phyloP scores from a whole-genome alignment of 108 stramenopile species.

The Skeletonema marinoi region DNA sequence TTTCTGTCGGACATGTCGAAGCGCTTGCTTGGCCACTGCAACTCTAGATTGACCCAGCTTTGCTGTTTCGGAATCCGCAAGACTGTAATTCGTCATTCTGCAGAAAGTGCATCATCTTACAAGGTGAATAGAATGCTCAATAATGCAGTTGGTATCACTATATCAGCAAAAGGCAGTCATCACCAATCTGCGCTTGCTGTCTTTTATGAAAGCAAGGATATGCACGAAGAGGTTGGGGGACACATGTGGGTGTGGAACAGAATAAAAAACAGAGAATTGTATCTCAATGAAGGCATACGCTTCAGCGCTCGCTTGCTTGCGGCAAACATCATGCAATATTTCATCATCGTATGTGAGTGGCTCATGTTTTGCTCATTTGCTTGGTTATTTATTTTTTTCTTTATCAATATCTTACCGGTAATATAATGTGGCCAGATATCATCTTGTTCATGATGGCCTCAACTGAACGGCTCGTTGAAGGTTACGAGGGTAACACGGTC shows the following conservation, averaged over 20 bases:
- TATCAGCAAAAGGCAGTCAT: background rate
- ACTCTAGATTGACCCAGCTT: background rate
- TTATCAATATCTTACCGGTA: no score
- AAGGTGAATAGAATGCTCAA: background rate
- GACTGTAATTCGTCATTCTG: background rate
- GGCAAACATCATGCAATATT: slow-evolving; percentile 1
- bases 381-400: no score
- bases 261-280: background rate
- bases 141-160: background rate
- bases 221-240: slow-evolving; percentile 1
- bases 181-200: background rate
- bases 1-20: background rate
- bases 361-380: no score
- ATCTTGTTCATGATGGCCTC: background rate
- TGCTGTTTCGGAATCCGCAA: background rate
- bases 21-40: background rate
- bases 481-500: background rate
- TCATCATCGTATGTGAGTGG: background rate
- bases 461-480: slow-evolving; percentile 1
- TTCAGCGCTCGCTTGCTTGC: slow-evolving; percentile 4
- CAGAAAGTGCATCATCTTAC: background rate
- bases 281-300: slow-evolving; percentile 8
- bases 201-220: background rate
- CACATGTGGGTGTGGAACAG: slow-evolving; percentile 6
- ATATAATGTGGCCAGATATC: background rate